phyloP scores from a whole-genome alignment of 2,329 filamentous ascomycete genomes.

The Microascus cirrosus region DNA sequence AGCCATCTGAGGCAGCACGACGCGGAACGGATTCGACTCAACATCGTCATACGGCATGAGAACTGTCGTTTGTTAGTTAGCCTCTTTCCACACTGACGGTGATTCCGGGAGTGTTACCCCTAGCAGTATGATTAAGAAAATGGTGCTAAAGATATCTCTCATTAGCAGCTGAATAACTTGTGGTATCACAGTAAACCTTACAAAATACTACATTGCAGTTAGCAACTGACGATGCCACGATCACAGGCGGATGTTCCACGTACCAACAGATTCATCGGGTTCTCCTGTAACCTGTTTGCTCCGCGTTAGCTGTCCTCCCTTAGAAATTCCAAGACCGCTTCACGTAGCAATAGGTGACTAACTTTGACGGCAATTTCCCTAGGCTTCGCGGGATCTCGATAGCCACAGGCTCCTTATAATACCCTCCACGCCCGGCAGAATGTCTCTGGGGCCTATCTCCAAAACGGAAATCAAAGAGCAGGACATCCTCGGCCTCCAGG shows the following conservation, averaged over 20 bases:
- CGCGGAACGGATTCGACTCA: constrained; percentile 41
- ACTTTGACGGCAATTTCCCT: constrained; percentile 34
- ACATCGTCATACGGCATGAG: constrained; percentile 39
- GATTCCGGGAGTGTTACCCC: constrained; percentile 29
- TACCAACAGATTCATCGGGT: constrained; percentile 67
- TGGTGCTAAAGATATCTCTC: constrained; percentile 28
- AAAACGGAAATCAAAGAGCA: constrained; percentile 32
- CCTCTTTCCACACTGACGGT: constrained; percentile 11
- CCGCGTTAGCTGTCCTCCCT: neutral
- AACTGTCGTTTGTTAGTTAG: constrained; percentile 32
- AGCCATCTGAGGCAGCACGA: constrained; percentile 47
- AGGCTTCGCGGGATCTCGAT: constrained; percentile 42
- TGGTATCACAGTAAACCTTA: constrained; percentile 12
- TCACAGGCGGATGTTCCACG: constrained; percentile 9
- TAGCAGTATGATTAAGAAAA: constrained; percentile 70
- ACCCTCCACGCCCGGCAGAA: constrained; percentile 27
- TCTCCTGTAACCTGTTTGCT: constrained; percentile 41
- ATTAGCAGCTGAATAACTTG: neutral
- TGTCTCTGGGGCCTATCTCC: constrained; percentile 25
- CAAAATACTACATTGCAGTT: constrained; percentile 30
- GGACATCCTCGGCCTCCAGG: constrained; percentile 15
- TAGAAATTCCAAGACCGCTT: constrained; percentile 12
- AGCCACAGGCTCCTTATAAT: constrained; percentile 58
- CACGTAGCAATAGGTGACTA: constrained; percentile 21
- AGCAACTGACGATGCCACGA: constrained; percentile 6